Percentiles rank a stretch among this genome's conserved stretches.
Evolutionary conservation across 2,329 filamentous ascomycete species (phyloP).

Genomic region (Zopfia rhizophila): DNA sequence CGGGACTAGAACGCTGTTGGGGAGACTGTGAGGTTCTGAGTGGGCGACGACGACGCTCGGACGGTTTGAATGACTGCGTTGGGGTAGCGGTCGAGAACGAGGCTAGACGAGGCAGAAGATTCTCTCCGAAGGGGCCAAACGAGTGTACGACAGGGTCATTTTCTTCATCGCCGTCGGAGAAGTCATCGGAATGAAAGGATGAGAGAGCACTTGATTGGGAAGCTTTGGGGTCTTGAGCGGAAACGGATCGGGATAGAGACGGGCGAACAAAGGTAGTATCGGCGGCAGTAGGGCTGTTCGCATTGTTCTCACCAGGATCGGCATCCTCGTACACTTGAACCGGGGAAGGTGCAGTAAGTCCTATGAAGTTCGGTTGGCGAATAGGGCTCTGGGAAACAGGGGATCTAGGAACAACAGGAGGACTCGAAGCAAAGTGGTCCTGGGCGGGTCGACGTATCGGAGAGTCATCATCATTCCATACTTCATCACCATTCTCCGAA

Average conservation of each 20-base stretch:
- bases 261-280: conserved; percentile 46
- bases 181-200: conserved; percentile 64
- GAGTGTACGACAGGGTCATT: conserved; percentile 94
- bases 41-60: conserved; percentile 37
- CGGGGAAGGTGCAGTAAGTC: conserved; percentile 45
- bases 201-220: conserved; percentile 42
- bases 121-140: conserved; percentile 88
- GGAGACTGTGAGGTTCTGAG: conserved; percentile 44
- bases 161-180: conserved; percentile 83
- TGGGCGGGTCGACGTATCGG: conserved; percentile 46
- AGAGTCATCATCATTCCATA: conserved; percentile 68
- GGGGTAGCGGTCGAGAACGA: conserved; percentile 77
- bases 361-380: conserved; percentile 56
- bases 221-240: conserved; percentile 34
- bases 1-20: conserved; percentile 33
- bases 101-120: conserved; percentile 83
- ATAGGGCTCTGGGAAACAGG: conserved; percentile 79
- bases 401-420: conserved; percentile 73
- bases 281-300: conserved; percentile 27
- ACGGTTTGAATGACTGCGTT: conserved; percentile 48
- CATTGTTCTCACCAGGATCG: conserved; percentile 40
- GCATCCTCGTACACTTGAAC: conserved; percentile 53
- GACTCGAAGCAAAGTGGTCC: conserved; percentile 66
- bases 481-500: conserved; percentile 67
- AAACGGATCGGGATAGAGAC: conserved; percentile 31